Base-by-base conservation (phyloP, 257 asterid genomes). In the Ajuga chamaepitys region DNA sequence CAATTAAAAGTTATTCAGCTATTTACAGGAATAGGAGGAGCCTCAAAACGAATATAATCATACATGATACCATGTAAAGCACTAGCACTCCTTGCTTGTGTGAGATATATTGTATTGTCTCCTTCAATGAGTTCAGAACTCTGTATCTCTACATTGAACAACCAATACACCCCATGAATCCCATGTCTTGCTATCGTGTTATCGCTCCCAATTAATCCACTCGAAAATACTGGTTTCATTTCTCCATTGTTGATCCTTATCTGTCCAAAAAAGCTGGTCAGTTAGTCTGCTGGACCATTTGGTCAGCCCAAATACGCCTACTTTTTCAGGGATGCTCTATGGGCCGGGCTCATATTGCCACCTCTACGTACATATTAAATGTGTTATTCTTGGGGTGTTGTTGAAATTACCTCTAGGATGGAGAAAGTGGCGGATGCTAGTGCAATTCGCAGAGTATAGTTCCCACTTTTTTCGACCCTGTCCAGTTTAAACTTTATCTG, bases 181-280 rank as follows among this genome's bases (percentile, higher is more conserved):
- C 96, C 94, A 64, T 83, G 88, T 52, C 95, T 78, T 46, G 94
- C 87, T 35, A 88, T 85, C 9, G 94, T 44, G 25, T 88, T 88
- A 18, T 88, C 96, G 16, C 78, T 82, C 38, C 96, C 94, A 28
- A 88, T 85, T 41, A 77, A n/a, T 16, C 94, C 96, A 12, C 76
- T 83, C 4, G 81, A 72, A 66, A 85, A 88, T 9, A 74, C 60
- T 9, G 34, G n/a, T 7, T 28, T 32, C 2, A 32, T 32, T 2
- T 1, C 20, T 0, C 68, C 68, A 62, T 46, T 38, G 34, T 62
- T 62, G 13, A 62, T 13, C 22, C 68, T 46, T n/a, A 62, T 58
- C 68, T 62, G n/a, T 34, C n/a, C n/a, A n/a, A n/a, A n/a, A n/a
- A n/a, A n/a, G n/a, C n/a, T n/a, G n/a, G n/a, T n/a, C n/a, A n/a